Base-by-base conservation (phyloP, 352 stramenopile genomes). In the Globisporangium radiosum region DNA sequence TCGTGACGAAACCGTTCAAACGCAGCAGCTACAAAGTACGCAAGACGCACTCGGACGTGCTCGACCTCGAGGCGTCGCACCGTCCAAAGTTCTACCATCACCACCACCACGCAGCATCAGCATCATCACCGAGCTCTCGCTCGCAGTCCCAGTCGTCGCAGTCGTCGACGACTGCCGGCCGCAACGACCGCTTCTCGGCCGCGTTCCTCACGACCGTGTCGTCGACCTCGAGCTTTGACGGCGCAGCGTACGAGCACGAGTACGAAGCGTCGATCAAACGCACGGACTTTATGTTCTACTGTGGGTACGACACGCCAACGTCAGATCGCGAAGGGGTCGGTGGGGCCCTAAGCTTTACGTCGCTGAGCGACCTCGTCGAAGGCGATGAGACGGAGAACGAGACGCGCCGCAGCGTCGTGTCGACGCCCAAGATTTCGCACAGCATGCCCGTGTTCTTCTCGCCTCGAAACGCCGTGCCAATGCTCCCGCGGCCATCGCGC, bases 391-490 rank as follows among this genome's bases (percentile, higher is more conserved):
- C 72, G n/a, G 52, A 47, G 38, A 17, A 39, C 10, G 7, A 13
- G 53, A 37, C 69, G 54, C 51, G 58, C 56, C 52, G 56, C 60
- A 50, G 67, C 70, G 52, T 53, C 57, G 54, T 81, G 59, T n/a
- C 65, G 64, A 52, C 66, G 47, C 59, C 59, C 25, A 60, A 57
- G 52, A 79, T 84, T 53, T 71, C 57, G 57, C 74, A 72, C 60
- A 65, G 76, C 52, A 84, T 84, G 54, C 74, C 74, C 48, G 72
- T 74, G 52, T 84, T 84, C 58, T 84, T 81, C 63, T 84, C 72
- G 38, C 70, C 74, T 9, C 68, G 72, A 6, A 62, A 78, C 48
- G 65, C 63, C 14, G 49, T 66, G n/a, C 68, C 70, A 0, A 70
- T 63, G 47, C 69, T 69, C 50, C 68, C 73, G 5, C 49, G 50